Evolutionary conservation across 345 rosid species (phyloP).

Genomic region (Arabis alpina): DNA sequence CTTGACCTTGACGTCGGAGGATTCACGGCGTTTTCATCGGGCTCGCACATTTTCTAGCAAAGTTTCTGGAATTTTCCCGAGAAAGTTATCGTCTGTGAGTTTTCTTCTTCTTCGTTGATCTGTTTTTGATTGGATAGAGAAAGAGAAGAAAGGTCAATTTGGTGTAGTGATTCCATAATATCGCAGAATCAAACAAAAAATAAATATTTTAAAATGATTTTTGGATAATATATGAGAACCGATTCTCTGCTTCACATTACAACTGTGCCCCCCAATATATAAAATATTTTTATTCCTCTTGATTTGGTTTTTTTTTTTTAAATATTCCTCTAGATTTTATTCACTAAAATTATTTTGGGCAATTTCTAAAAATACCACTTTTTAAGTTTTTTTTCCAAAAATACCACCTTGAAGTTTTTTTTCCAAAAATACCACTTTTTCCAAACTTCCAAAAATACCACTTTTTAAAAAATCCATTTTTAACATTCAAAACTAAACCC

Average conservation of each 20-base stretch:
- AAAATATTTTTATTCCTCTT: conserved; percentile 23
- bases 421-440: too few relatives aligned
- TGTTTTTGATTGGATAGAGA: conserved; percentile 34
- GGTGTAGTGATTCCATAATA: conserved; percentile 44
- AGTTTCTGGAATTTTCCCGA: conserved; percentile 37
- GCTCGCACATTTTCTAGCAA: conserved; percentile 55
- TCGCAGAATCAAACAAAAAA: conserved; percentile 43
- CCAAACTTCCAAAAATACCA: too few relatives aligned
- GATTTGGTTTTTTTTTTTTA: not conserved
- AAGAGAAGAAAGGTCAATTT: conserved; percentile 40
- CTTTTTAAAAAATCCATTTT: too few relatives aligned
- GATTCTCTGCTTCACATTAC: conserved; percentile 48
- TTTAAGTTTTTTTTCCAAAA: too few relatives aligned
- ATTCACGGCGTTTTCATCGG: conserved; percentile 46
- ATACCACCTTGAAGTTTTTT: too few relatives aligned
- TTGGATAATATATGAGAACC: conserved; percentile 43
- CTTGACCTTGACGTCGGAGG: conserved; percentile 47
- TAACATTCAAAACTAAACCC: too few relatives aligned
- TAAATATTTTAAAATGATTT: not conserved
- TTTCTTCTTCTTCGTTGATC: conserved; percentile 16
- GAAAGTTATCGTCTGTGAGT: conserved; percentile 32
- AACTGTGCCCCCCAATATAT: conserved; percentile 30
- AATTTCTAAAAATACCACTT: too few relatives aligned
- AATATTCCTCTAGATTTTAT: conserved; percentile 37
- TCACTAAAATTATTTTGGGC: conserved; percentile 18